Evolutionary conservation across 31 red algal genomes (phyloP), one percentile per base, ranked within the genome.

Genomic region (Odonthalia washingtoniensis): DNA sequence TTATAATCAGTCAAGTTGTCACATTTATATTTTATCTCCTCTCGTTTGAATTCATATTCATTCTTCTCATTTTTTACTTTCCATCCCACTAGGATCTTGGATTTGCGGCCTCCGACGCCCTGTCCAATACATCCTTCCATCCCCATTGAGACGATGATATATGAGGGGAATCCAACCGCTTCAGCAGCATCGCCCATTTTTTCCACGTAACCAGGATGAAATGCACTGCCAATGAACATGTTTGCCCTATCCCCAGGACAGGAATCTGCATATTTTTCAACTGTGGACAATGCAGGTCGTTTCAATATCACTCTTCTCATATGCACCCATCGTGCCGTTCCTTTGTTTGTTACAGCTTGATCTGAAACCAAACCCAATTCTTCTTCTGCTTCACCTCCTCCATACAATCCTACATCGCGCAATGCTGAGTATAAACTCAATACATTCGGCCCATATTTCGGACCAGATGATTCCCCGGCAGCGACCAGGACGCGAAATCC

Each of bases 381-480:
- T 24, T 61, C 24, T 36, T 24, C 40, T 62, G 5, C 52, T 34
- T 61, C n/a, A 39, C 65, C 14, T 37, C 84, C 83, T 37, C 91
- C 46, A 53, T 72, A 45, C 30, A n/a, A 2, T 6, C 39, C 74
- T 40, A 94, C 84, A 3, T 82, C 73, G 16, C 74, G 78, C 21
- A 94, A 72, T 21, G 49, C 49, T 57, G 9, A 14, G 21, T 21
- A 14, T 57, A 57, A 57, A 14, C 21, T 9, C 9, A 57, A 21
- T 14, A 57, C 12, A 49, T 98, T 98, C 2, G 90, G 85, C 31
- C 92, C 95, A 78, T 89, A 92, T 72, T 98, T 98, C 9, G 95
- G 95, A 4, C 95, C 95, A 41, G 84, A 45, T 5, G 83, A 82
- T 57, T 92, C 84, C 27, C 91, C 87, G 5, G 91, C 89, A 1